Conservation (phyloP, 2,329 filamentous ascomycete species). For the Fusarium buxicola region DNA sequence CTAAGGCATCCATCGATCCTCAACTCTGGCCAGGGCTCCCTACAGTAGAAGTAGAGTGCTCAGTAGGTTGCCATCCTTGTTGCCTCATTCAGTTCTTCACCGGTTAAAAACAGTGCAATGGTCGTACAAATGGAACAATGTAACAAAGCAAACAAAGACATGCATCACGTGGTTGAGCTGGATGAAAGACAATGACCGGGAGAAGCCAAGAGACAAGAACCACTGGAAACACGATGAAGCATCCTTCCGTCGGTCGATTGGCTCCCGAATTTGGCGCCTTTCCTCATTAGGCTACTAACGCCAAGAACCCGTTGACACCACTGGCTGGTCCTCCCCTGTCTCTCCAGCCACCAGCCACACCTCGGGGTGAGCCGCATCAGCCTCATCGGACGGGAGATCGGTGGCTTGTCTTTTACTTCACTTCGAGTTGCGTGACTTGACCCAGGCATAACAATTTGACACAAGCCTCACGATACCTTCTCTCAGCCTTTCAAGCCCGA, state of each 20-base stretch:
- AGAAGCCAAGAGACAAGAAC: neutral
- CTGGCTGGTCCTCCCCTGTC: slow-evolving; percentile 15
- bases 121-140: neutral
- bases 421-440: slow-evolving; percentile 22
- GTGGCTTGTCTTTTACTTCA: slow-evolving; percentile 33
- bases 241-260: slow-evolving; percentile 22
- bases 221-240: slow-evolving; percentile 17
- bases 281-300: slow-evolving; percentile 6
- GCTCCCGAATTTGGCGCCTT: slow-evolving; percentile 26
- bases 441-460: slow-evolving; percentile 28
- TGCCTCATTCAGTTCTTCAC: no score
- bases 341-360: slow-evolving; percentile 40
- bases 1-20: no score
- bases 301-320: slow-evolving; percentile 1
- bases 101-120: no score
- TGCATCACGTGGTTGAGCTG: slow-evolving; percentile 14
- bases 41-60: no score
- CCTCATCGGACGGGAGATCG: slow-evolving; percentile 38
- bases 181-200: slow-evolving; percentile 1
- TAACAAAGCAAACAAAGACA: neutral
- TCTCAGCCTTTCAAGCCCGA: neutral
- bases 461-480: slow-evolving; percentile 30
- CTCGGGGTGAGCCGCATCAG: slow-evolving; percentile 43
- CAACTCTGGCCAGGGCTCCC: no score
- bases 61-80: no score